phyloP scores from a whole-genome alignment of 2,329 filamentous ascomycete species.

The Fusarium papillatum region DNA sequence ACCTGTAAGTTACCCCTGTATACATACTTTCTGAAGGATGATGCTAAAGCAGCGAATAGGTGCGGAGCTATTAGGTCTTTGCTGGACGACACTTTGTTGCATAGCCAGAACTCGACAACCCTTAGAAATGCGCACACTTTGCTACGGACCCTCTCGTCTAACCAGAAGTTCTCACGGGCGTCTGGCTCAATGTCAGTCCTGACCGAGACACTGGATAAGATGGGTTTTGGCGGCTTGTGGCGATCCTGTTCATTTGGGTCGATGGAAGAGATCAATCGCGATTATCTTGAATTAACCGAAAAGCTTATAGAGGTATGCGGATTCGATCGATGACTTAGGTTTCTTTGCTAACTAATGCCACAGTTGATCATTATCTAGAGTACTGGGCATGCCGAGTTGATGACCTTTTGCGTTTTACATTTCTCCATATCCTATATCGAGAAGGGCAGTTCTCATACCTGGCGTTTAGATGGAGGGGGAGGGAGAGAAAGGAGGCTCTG shows the following conservation, averaged over 20 bases:
- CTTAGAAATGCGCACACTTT: constrained; percentile 72
- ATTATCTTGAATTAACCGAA: constrained; percentile 66
- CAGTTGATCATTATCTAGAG: constrained; percentile 16
- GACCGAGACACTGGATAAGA: constrained; percentile 67
- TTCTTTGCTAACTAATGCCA: background rate
- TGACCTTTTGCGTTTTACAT: background rate
- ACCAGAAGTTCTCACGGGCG: constrained; percentile 62
- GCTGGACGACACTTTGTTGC: constrained; percentile 72
- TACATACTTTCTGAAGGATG: background rate
- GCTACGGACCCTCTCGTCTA: constrained; percentile 69
- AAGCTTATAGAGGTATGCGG: constrained; percentile 70
- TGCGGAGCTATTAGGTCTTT: constrained; percentile 69
- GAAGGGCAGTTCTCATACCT: background rate
- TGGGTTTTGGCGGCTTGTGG: constrained; percentile 76
- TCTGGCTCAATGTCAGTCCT: constrained; percentile 63
- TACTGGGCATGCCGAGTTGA: background rate
- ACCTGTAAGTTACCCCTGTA: constrained; percentile 62
- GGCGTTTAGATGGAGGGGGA: constrained; percentile 5
- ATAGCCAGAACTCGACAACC: constrained; percentile 72
- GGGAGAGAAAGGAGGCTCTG: background rate
- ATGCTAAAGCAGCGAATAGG: constrained; percentile 49
- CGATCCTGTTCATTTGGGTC: constrained; percentile 66
- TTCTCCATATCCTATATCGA: constrained; percentile 1
- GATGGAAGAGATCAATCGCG: constrained; percentile 47
- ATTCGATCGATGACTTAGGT: background rate